phyloP scores from a whole-genome alignment of 768 basidiomycete genomes.

The Tubosaeta sp. region DNA sequence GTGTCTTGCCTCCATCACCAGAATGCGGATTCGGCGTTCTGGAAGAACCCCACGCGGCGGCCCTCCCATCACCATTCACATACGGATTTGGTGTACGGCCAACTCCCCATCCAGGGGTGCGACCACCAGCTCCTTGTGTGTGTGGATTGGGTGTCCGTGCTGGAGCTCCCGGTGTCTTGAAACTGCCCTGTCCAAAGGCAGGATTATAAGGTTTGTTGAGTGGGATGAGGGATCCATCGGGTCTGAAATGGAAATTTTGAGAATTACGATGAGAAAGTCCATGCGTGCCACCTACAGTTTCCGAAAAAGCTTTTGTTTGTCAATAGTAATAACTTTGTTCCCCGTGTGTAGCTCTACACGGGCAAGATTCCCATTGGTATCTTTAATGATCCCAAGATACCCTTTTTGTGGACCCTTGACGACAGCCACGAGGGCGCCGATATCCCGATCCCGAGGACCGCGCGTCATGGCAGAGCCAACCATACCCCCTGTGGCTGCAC shows the following conservation, averaged over 20 bases:
- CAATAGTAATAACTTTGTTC: constrained; percentile 85
- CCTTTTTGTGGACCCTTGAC: constrained; percentile 89
- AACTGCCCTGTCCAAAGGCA: constrained; percentile 15
- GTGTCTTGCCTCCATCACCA: constrained; percentile 56
- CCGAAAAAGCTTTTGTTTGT: constrained; percentile 71
- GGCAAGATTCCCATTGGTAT: constrained; percentile 82
- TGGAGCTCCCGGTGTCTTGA: constrained; percentile 38
- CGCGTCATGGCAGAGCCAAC: constrained; percentile 79
- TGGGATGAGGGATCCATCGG: constrained; percentile 51
- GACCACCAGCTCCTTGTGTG: constrained; percentile 35
- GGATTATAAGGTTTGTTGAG: constrained; percentile 39
- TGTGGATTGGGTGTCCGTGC: constrained; percentile 45
- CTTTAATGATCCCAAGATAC: constrained; percentile 88
- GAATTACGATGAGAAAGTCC: constrained; percentile 1
- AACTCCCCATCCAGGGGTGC: constrained; percentile 36
- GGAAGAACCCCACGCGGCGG: constrained; percentile 61
- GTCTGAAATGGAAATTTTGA: constrained; percentile 34
- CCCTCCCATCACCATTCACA: constrained; percentile 50
- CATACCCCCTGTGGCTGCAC: constrained; percentile 65
- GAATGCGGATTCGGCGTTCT: constrained; percentile 70
- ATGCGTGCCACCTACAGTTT: constrained; percentile 53
- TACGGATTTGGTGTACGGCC: constrained; percentile 70
- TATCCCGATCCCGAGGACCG: constrained; percentile 77
- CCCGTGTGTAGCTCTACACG: constrained; percentile 89
- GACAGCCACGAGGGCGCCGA: constrained; percentile 74